A percentile compares a stretch with the other conserved stretches of the same genome.
Evolutionary conservation across 2,329 filamentous ascomycete genomes (phyloP).

Genomic region (Claviceps cyperi): DNA sequence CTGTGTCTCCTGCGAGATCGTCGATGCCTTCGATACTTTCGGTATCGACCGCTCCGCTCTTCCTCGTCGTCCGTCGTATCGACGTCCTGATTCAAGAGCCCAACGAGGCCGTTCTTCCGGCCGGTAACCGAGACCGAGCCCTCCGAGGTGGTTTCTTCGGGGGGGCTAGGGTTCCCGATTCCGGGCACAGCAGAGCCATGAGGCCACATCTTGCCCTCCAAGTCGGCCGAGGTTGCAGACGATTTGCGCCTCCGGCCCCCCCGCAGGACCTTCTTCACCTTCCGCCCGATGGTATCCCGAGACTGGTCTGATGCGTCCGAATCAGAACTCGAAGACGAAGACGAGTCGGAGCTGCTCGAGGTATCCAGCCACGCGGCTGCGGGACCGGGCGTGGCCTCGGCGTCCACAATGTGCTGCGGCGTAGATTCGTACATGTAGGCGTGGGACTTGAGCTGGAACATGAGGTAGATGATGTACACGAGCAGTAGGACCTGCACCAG

Average conservation of each 20-base stretch:
- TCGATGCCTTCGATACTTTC: conserved; percentile 21
- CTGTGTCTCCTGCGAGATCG: conserved; percentile 20
- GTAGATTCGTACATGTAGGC: conserved; percentile 86
- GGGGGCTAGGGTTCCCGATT: conserved; percentile 17
- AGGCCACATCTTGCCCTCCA: conserved; percentile 18
- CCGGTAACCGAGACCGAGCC: conserved; percentile 23
- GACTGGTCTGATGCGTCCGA: conserved; percentile 47
- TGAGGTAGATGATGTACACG: conserved; percentile 68
- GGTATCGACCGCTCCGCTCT: conserved; percentile 21
- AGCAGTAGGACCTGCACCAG: conserved; percentile 50
- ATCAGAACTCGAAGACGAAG: conserved; percentile 49
- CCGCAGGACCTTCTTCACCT: conserved; percentile 62
- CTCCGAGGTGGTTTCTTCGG: conserved; percentile 25
- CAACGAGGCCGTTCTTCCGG: conserved; percentile 20
- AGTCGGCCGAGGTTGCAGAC: conserved; percentile 53
- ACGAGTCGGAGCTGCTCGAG: conserved; percentile 39
- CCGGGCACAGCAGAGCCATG: conserved; percentile 26
- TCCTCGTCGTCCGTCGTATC: conserved; percentile 34
- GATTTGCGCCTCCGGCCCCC: conserved; percentile 62
- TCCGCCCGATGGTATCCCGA: conserved; percentile 52
- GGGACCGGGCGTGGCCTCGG: conserved; percentile 75
- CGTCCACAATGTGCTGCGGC: conserved; percentile 83
- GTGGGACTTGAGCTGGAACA: conserved; percentile 88
- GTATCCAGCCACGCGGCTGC: conserved; percentile 69
- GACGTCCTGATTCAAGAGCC: conserved; percentile 26